A percentile compares a stretch with the other conserved stretches of the same genome.
Evolutionary conservation across 345 rosid species (phyloP).

Genomic region (Chamaenerion angustifolium): DNA sequence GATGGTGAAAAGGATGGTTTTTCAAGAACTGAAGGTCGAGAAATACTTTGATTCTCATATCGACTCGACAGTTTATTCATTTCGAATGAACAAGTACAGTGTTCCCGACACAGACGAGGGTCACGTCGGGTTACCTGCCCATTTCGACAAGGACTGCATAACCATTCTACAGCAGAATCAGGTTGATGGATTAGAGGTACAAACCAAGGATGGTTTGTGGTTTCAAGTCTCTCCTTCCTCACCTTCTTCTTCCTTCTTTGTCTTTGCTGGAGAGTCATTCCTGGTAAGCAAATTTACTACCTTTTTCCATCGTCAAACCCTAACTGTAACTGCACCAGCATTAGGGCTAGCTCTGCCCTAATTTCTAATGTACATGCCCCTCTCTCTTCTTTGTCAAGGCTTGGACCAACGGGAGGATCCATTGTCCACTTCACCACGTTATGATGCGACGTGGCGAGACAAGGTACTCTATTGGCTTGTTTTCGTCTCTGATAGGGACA

Average conservation of each 20-base stretch:
- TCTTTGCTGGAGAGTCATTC: constrained; percentile 11
- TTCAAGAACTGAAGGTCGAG: constrained; percentile 4
- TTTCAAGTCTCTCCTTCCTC: constrained; percentile 4
- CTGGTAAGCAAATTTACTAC: not conserved
- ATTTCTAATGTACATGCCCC: too few species aligned
- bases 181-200: constrained; percentile 8
- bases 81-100: constrained; percentile 4
- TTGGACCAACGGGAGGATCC: constrained; percentile 7
- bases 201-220: constrained; percentile 9
- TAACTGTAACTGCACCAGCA: too few species aligned
- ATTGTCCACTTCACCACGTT: constrained; percentile 4
- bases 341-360: too few species aligned
- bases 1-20: constrained; percentile 1
- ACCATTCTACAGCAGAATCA: constrained; percentile 10
- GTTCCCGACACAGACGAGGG: not conserved
- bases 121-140: not conserved
- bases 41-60: constrained; percentile 3
- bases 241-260: not conserved
- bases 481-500: constrained; percentile 11
- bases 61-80: not conserved
- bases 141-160: constrained; percentile 6
- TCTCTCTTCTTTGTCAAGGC: too few species aligned
- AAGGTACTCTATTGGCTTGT: constrained; percentile 16
- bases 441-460: constrained; percentile 2
- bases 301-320: too few species aligned